Percentiles rank a stretch among this genome's conserved stretches.
These are phyloP conservation scores for Pythium biforme DNA, from an alignment of 352 stramenopile species.

Conservation along the genomic window DNA sequence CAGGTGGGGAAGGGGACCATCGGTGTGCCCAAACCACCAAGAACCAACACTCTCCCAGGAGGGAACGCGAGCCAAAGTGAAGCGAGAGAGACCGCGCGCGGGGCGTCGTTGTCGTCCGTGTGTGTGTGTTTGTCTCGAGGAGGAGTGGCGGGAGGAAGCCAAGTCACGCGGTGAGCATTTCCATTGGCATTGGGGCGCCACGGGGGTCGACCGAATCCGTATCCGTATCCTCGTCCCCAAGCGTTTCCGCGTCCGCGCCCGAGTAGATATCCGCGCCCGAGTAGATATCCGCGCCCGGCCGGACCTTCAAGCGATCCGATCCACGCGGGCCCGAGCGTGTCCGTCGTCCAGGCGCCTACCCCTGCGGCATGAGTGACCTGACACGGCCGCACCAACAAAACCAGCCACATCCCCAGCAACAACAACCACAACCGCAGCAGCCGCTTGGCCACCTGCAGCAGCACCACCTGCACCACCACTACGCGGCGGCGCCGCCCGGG, in stretches of 20 bases:
- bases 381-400: constrained; percentile 23
- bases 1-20: constrained; percentile 17
- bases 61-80: constrained; percentile 27
- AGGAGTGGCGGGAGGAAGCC: constrained; percentile 25
- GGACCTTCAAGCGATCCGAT: background rate
- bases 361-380: constrained; percentile 26
- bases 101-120: constrained; percentile 20
- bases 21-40: constrained; percentile 26
- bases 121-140: constrained; percentile 15
- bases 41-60: constrained; percentile 29
- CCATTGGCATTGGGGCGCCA: constrained; percentile 10
- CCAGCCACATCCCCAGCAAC: constrained; percentile 20
- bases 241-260: background rate
- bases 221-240: background rate
- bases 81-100: constrained; percentile 14
- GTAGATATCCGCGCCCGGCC: background rate
- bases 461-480: constrained; percentile 16
- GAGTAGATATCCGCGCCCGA: background rate
- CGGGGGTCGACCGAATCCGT: constrained; percentile 11
- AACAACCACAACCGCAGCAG: constrained; percentile 31
- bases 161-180: constrained; percentile 14
- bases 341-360: background rate
- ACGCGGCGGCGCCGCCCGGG: background rate
- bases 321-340: background rate
- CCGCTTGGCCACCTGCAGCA: constrained; percentile 17